These are phyloP conservation scores for Neospora caninum DNA, from an alignment of 169 alveolate genomes.

Conservation along the genomic window DNA sequence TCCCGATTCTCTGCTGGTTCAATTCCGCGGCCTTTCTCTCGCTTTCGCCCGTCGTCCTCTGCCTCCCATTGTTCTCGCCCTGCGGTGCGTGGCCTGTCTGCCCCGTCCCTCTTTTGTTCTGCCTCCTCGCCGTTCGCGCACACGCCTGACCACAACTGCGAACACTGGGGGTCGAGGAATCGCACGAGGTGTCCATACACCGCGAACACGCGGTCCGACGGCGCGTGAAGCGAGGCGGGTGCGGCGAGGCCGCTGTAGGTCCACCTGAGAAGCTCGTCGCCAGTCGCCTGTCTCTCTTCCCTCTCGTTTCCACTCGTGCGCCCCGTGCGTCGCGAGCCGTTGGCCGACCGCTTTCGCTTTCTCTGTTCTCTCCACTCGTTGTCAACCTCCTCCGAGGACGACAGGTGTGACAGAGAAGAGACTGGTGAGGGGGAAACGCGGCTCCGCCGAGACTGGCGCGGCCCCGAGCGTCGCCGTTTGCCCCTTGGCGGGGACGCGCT, in stretches of 20 bases:
- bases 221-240: constrained; percentile 35
- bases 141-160: background rate
- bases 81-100: background rate
- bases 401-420: background rate
- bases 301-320: background rate
- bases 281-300: background rate
- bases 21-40: background rate
- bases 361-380: background rate
- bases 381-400: background rate
- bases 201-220: constrained; percentile 8
- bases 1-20: background rate
- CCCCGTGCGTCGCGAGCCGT: too few relatives aligned
- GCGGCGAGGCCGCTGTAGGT: constrained; percentile 49
- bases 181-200: constrained; percentile 66
- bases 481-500: background rate
- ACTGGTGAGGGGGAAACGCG: background rate
- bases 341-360: background rate
- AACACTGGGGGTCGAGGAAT: constrained; percentile 40
- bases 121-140: background rate
- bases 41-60: background rate
- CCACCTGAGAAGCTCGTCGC: constrained; percentile 21
- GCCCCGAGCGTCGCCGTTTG: background rate
- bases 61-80: background rate
- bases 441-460: background rate
- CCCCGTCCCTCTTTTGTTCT: background rate